Base-by-base conservation (phyloP, 345 rosid genomes). In the Arabis alpina region DNA sequence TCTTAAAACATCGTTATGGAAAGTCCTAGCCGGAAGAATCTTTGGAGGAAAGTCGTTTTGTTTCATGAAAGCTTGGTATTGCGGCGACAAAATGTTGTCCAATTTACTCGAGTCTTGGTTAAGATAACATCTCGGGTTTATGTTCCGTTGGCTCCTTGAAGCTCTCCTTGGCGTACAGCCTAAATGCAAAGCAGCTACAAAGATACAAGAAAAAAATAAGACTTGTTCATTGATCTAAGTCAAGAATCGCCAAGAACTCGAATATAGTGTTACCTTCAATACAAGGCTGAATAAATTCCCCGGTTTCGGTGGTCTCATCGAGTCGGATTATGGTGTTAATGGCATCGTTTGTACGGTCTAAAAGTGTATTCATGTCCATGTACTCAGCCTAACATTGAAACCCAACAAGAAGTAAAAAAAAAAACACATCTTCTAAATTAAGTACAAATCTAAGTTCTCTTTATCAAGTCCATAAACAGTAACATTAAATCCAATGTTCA, bases 121-220 rank as follows among this genome's bases (percentile, higher is more conserved):
- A 70, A 91, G 95, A 71, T 93, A 93, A 72, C 78, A 84, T 82
- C 97, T 84, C 10, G 91, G 88, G 84, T 84, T 85, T 53, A 69
- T 78, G 78, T 94, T 91, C 24, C 99, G 77, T 82, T 94, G 95
- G 80, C 99, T 91, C 76, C 99, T 89, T 3, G 97, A 83, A 81
- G 99, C 91, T 83, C 87, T 84, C 68, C 86, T 95, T 0, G 94
- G 90, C 72, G 86, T 70, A 72, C 99, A 94, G 36, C 99, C 97
- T 80, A 94, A 79, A 80, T 84, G 91, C 68, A 91, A 87, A 32
- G 96, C 97, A 64, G 99, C 99, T 94, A 80, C 68, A 72, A 58
- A 80, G 59, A 11, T 24, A 8, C 24, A 60, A 43, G 19, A 24
- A 45, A n/a, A 68, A 1, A 44, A 44, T 48, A 44, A 43, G 54